phyloP scores from a whole-genome alignment of 805 yeast species.

The Suhomyces sp. region DNA sequence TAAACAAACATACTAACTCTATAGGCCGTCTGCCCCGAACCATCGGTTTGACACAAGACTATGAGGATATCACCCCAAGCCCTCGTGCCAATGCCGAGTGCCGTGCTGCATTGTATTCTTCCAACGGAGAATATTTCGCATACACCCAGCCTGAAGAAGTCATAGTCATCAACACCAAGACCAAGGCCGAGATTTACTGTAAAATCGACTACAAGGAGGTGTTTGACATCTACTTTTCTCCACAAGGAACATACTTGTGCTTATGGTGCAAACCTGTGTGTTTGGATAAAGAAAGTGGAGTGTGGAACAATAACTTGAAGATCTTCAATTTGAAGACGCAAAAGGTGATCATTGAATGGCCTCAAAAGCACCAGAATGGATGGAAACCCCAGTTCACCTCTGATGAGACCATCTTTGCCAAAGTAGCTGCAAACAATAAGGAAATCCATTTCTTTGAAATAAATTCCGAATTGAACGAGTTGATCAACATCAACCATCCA shows the following conservation, averaged over 20 bases:
- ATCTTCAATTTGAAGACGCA: conserved; percentile 60
- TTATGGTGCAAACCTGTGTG: conserved; percentile 89
- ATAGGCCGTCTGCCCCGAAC: conserved; percentile 30
- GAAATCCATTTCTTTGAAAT: conserved; percentile 72
- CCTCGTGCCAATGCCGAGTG: conserved; percentile 48
- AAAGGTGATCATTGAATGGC: conserved; percentile 57
- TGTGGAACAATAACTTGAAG: conserved; percentile 76
- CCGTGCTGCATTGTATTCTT: conserved; percentile 64
- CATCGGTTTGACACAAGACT: conserved; percentile 30
- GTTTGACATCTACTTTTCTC: conserved; percentile 85
- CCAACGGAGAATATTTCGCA: conserved; percentile 68
- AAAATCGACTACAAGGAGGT: conserved; percentile 62
- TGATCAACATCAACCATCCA: conserved; percentile 46
- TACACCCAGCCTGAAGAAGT: conserved; percentile 68
- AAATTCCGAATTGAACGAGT: conserved; percentile 20
- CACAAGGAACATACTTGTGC: conserved; percentile 75
- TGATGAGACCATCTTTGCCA: conserved; percentile 72
- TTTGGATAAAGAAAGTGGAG: conserved; percentile 62
- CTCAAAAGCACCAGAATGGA: conserved; percentile 79
- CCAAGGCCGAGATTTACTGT: conserved; percentile 43
- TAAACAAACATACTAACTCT: conserved; percentile 24
- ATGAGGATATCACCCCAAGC: conserved; percentile 33
- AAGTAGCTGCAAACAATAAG: conserved; percentile 49
- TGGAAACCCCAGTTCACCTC: conserved; percentile 91
- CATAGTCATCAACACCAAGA: conserved; percentile 55